Conservation (phyloP, 1,139 yeast genomes). For the Eremothecium sinecaudum region DNA sequence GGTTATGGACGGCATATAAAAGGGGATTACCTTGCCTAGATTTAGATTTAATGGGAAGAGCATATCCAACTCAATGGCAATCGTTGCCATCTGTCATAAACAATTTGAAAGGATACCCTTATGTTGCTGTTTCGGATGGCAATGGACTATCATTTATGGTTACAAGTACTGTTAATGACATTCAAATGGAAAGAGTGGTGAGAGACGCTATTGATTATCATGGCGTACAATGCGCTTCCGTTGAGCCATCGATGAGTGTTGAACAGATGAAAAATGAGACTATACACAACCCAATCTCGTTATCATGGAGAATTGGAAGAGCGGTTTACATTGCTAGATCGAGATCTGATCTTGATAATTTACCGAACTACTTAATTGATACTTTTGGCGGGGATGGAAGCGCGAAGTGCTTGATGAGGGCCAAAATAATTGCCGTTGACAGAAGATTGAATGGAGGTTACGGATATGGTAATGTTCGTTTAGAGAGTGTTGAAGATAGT, state of each 20-base stretch:
- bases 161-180: constrained; percentile 31
- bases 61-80: constrained; percentile 39
- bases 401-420: constrained; percentile 35
- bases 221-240: constrained; percentile 36
- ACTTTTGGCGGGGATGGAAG: constrained; percentile 33
- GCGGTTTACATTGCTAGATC: constrained; percentile 36
- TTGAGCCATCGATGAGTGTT: constrained; percentile 32
- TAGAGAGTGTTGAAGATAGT: constrained; percentile 35
- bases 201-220: constrained; percentile 37
- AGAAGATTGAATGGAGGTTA: constrained; percentile 37
- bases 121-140: constrained; percentile 38
- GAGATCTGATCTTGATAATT: constrained; percentile 31
- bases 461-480: constrained; percentile 39
- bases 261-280: constrained; percentile 24
- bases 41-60: constrained; percentile 41
- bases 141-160: constrained; percentile 37
- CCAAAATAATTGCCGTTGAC: constrained; percentile 39
- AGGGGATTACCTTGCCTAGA: constrained; percentile 34
- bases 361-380: constrained; percentile 35
- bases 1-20: constrained; percentile 27
- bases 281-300: constrained; percentile 33
- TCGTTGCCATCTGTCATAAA: constrained; percentile 31
- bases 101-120: constrained; percentile 27
- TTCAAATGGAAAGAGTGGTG: constrained; percentile 33
- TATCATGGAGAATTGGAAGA: constrained; percentile 42